These are phyloP conservation scores for Phaffomyces antillensis DNA, from an alignment of 805 yeast species.

Conservation along the genomic window DNA sequence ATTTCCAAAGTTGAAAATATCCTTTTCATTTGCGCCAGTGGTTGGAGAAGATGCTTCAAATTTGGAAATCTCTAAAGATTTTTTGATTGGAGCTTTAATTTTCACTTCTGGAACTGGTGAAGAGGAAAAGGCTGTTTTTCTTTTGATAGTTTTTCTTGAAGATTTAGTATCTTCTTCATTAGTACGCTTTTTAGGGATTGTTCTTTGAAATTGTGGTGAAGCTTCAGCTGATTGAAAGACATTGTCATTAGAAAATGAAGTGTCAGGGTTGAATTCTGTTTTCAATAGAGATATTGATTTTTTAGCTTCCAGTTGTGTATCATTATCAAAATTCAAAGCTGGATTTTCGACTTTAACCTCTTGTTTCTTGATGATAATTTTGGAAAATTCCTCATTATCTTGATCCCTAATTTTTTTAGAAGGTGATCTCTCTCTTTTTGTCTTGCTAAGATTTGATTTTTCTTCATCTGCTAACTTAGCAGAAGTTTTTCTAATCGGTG, in stretches of 20 bases:
- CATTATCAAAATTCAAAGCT: too few relatives aligned
- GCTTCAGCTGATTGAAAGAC: slow-evolving; percentile 26
- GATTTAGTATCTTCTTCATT: slow-evolving; percentile 11
- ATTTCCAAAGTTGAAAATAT: slow-evolving; percentile 10
- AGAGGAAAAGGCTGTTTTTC: slow-evolving; percentile 26
- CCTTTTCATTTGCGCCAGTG: background rate
- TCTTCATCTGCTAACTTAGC: background rate
- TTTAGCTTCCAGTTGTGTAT: background rate
- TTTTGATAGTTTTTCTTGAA: slow-evolving; percentile 7
- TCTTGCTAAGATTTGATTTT: background rate
- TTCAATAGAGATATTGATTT: slow-evolving; percentile 4
- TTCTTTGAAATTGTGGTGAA: slow-evolving; percentile 15
- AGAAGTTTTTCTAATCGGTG: slow-evolving; percentile 6
- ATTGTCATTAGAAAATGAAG: slow-evolving; percentile 28
- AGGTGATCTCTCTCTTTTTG: slow-evolving; percentile 3
- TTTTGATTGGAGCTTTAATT: slow-evolving; percentile 18
- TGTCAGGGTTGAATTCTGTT: slow-evolving; percentile 11
- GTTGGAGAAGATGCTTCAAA: slow-evolving; percentile 18
- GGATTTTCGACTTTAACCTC: slow-evolving; percentile 1
- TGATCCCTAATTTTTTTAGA: background rate
- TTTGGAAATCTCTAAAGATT: slow-evolving; percentile 18
- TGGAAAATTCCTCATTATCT: background rate
- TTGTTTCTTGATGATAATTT: background rate
- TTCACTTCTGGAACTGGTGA: slow-evolving; percentile 16
- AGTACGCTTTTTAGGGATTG: slow-evolving; percentile 21